Conservation (phyloP, 305 asterid species). For the Coffea humblotiana region DNA sequence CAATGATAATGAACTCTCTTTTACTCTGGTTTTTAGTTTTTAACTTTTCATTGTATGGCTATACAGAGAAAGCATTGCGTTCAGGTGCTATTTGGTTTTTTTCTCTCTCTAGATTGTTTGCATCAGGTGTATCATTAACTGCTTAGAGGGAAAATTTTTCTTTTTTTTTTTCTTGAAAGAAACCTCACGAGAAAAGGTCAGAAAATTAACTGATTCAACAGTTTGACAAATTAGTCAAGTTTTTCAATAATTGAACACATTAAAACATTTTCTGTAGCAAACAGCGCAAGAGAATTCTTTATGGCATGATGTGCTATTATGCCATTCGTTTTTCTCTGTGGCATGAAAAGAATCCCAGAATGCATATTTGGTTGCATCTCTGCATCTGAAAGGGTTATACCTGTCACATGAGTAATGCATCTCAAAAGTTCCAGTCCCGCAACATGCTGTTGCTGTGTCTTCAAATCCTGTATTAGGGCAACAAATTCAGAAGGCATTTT, state of each 20-base stretch:
- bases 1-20: background rate
- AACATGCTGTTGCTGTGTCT: constrained; percentile 52
- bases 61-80: background rate
- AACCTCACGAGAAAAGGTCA: background rate
- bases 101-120: background rate
- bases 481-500: constrained; percentile 1
- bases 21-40: background rate
- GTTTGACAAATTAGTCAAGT: background rate
- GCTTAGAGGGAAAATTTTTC: background rate
- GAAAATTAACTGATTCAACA: background rate
- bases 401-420: constrained; percentile 59
- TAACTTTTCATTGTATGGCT: background rate
- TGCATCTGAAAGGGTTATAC: constrained; percentile 56
- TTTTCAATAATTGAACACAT: constrained; percentile 3
- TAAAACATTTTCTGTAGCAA: background rate
- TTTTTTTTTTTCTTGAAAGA: background rate
- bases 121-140: background rate
- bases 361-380: constrained; percentile 61
- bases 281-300: constrained; percentile 21
- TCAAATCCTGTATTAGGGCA: constrained; percentile 50
- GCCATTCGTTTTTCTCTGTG: constrained; percentile 60
- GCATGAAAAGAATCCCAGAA: constrained; percentile 92
- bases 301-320: constrained; percentile 40
- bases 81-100: background rate
- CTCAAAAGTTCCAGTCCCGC: constrained; percentile 77